Conservation (phyloP, 257 asterid genomes). For the Scutellaria minor region DNA sequence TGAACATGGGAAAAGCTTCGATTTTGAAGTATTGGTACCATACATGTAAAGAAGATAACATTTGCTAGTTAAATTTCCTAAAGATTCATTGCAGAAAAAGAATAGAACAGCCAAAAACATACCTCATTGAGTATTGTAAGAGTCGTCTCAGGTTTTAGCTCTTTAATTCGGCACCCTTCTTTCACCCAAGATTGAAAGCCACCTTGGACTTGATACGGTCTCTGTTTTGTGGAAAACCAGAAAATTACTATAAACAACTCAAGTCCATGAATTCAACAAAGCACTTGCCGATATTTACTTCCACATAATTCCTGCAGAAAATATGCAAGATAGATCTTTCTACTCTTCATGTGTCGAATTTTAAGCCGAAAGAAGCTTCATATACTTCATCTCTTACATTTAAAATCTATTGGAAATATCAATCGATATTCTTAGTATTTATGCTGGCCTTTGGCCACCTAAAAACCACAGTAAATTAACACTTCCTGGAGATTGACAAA, state of each 20-base stretch:
- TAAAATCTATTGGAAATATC: neutral
- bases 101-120: neutral
- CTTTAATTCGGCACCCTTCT: constrained; percentile 74
- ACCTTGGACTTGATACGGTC: constrained; percentile 76
- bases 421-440: neutral
- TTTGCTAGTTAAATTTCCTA: no score
- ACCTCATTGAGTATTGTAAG: constrained; percentile 86
- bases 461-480: neutral
- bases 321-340: neutral
- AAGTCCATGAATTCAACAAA: neutral
- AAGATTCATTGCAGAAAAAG: neutral
- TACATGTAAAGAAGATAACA: no score
- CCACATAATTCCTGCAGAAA: neutral
- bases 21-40: neutral
- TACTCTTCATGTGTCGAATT: neutral
- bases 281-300: neutral
- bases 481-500: neutral
- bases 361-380: neutral
- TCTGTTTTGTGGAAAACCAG: constrained; percentile 43
- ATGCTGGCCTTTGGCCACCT: neutral
- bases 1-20: neutral
- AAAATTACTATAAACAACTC: neutral
- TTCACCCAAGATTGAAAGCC: constrained; percentile 88
- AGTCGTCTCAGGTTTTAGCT: constrained; percentile 81
- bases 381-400: neutral